Conservation (phyloP, 2,329 filamentous ascomycete species). For the Fusarium sacchari region DNA sequence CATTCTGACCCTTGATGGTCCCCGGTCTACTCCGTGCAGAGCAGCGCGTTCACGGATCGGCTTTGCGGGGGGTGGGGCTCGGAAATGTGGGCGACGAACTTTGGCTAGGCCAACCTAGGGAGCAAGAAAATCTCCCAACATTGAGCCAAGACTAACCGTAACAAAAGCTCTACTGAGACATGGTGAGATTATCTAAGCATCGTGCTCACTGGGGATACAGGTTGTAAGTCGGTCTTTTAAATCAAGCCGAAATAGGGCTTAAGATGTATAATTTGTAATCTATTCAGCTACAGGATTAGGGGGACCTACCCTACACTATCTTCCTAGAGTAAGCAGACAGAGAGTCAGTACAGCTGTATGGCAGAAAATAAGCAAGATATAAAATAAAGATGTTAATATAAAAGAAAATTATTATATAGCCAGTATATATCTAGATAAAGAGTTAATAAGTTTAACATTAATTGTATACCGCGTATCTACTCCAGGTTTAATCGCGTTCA, state of each 20-base stretch:
- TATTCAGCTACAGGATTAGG: too few species aligned
- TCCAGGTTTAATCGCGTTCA: too few species aligned
- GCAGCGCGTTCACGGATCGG: rapidly evolving
- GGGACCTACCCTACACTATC: background rate
- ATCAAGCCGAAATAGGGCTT: too few species aligned
- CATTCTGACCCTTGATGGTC: background rate
- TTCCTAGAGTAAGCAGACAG: rapidly evolving
- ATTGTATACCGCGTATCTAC: rapidly evolving
- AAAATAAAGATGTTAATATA: background rate
- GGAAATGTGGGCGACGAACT: background rate
- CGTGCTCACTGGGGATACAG: too few species aligned
- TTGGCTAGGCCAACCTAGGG: too few species aligned
- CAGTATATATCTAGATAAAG: rapidly evolving
- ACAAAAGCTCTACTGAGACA: background rate
- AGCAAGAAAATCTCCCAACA: background rate
- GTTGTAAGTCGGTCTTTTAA: too few species aligned
- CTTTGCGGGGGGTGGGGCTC: background rate
- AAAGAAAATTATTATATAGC: rapidly evolving
- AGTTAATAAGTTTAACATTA: rapidly evolving
- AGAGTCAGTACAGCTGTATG: background rate
- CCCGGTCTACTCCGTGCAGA: background rate
- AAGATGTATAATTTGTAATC: too few species aligned
- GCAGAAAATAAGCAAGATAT: background rate
- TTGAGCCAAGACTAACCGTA: background rate
- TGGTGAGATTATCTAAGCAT: too few species aligned